Evolutionary conservation across 768 basidiomycete species (phyloP).

Genomic region (Butyriboletus loyo): DNA sequence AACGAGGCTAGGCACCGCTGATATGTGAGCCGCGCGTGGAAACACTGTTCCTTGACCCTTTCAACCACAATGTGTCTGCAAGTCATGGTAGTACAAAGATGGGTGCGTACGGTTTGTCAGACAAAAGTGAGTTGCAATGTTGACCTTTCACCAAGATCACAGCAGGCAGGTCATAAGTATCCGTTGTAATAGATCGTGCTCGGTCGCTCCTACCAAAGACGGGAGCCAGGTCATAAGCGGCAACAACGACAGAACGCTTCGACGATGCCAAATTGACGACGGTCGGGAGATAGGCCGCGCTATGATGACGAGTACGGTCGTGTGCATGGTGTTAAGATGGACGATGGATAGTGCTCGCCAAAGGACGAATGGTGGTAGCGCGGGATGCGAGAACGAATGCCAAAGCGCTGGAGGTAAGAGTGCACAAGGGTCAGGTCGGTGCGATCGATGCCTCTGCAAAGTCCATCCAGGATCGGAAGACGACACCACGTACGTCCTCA

Average conservation of each 20-base stretch:
- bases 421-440: not conserved
- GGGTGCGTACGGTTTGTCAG: not conserved
- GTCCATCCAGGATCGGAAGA: not conserved
- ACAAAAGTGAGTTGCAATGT: not conserved
- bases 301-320: not conserved
- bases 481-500: not conserved
- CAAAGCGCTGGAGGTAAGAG: not conserved
- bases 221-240: not conserved
- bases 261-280: not conserved
- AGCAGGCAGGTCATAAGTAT: not conserved
- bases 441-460: not conserved
- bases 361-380: not conserved
- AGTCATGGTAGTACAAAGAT: too few species aligned
- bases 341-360: not conserved
- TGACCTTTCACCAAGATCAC: not conserved
- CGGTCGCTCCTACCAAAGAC: not conserved
- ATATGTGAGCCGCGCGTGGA: too few species aligned
- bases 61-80: not conserved
- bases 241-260: not conserved
- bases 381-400: not conserved
- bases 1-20: too few species aligned
- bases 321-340: not conserved
- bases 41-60: not conserved
- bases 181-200: not conserved
- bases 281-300: not conserved